Evolutionary conservation across 2,329 filamentous ascomycete species (phyloP).

Genomic region (Colletotrichum echinochloae): DNA sequence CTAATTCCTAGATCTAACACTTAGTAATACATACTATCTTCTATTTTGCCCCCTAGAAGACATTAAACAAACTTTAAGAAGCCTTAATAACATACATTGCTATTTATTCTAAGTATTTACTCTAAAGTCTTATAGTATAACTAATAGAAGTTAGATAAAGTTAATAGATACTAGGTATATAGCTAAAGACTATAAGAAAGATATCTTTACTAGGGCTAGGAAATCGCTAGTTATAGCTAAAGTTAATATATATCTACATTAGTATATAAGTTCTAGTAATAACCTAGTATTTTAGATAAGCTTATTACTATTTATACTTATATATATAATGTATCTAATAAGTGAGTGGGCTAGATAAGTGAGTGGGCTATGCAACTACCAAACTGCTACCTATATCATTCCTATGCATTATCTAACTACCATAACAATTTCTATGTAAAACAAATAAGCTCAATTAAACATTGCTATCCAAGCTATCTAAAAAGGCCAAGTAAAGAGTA

Average conservation of each 20-base stretch:
- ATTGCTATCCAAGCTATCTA: no score
- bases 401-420: no score
- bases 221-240: neutral
- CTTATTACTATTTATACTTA: neutral
- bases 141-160: neutral
- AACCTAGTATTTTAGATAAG: neutral
- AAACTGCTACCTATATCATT: no score
- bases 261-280: neutral
- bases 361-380: no score
- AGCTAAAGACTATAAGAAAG: neutral
- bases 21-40: neutral
- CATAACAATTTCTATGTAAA: no score
- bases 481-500: no score
- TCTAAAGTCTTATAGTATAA: neutral
- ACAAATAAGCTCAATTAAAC: no score
- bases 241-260: neutral
- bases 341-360: no score
- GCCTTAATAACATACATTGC: neutral
- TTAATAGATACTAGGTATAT: neutral
- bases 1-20: neutral
- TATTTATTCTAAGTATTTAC: neutral
- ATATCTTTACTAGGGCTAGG: neutral
- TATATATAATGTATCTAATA: no score
- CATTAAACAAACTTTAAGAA: neutral
- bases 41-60: neutral